These are phyloP conservation scores for Sphagnum contortum DNA, from an alignment of 225 moss, liverwort and hornwort species.

Conservation along the genomic window DNA sequence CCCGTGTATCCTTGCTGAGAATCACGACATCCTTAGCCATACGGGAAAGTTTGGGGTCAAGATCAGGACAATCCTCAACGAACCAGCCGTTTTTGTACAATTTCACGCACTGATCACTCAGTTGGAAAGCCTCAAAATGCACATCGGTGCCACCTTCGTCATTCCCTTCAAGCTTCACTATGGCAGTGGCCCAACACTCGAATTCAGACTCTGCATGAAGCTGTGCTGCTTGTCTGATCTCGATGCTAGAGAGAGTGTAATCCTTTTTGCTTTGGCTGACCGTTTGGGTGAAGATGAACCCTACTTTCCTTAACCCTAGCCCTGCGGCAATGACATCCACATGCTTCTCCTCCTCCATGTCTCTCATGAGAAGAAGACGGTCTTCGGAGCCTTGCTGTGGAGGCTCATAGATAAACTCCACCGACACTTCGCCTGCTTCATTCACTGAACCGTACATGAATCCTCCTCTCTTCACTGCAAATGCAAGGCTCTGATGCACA, in stretches of 20 bases:
- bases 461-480: conserved; percentile 85
- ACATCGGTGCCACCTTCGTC: conserved; percentile 88
- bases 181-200: conserved; percentile 79
- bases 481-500: conserved; percentile 90
- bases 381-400: conserved; percentile 95
- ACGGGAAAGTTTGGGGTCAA: conserved; percentile 82
- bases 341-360: conserved; percentile 80
- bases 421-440: conserved; percentile 69
- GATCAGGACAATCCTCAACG: conserved; percentile 58
- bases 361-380: conserved; percentile 67
- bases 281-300: conserved; percentile 93
- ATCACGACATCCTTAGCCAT: conserved; percentile 95
- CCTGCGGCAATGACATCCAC: conserved; percentile 86
- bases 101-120: conserved; percentile 98
- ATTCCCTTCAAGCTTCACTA: conserved; percentile 90
- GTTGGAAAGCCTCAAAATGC: conserved; percentile 97
- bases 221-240: conserved; percentile 84
- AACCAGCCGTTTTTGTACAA: conserved; percentile 90
- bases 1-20: conserved; percentile 74
- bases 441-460: conserved; percentile 89
- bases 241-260: conserved; percentile 70
- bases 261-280: conserved; percentile 78
- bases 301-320: conserved; percentile 82
- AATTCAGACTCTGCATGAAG: conserved; percentile 87
- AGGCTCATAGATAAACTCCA: conserved; percentile 86